Evolutionary conservation across 2,329 filamentous ascomycete genomes (phyloP).

Genomic region (Clonostachys rosea): DNA sequence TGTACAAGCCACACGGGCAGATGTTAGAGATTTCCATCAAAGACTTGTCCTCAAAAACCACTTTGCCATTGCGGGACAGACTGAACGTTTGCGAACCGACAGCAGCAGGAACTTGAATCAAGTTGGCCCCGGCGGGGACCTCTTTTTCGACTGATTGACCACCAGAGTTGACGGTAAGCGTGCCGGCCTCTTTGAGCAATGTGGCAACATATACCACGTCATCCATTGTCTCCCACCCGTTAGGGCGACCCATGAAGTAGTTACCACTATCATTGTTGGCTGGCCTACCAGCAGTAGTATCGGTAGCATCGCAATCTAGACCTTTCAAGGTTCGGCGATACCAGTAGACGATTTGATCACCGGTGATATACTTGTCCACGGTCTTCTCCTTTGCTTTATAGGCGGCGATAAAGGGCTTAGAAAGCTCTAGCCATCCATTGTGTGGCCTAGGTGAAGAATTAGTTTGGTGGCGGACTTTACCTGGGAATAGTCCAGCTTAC

Average conservation of each 20-base stretch:
- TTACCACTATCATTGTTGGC: slow-evolving; percentile 40
- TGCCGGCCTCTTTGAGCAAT: slow-evolving; percentile 37
- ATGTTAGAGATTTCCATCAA: slow-evolving; percentile 41
- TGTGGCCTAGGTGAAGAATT: slow-evolving; percentile 23
- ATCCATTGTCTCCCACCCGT: slow-evolving; percentile 41
- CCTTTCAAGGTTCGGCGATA: slow-evolving; percentile 42
- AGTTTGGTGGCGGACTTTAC: too few relatives aligned
- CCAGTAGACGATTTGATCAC: slow-evolving; percentile 50
- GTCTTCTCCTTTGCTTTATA: slow-evolving; percentile 39
- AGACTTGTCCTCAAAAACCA: slow-evolving; percentile 38
- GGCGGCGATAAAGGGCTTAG: slow-evolving; percentile 46
- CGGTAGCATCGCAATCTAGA: slow-evolving; percentile 44
- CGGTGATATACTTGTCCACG: slow-evolving; percentile 32
- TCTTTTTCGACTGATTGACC: slow-evolving; percentile 32
- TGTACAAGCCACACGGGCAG: slow-evolving; percentile 49
- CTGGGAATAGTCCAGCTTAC: too few relatives aligned
- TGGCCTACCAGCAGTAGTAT: slow-evolving; percentile 35
- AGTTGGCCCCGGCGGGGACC: slow-evolving; percentile 37
- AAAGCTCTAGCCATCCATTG: slow-evolving; percentile 48
- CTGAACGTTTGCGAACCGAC: slow-evolving; percentile 40
- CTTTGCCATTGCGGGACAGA: slow-evolving; percentile 31
- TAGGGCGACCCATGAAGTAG: slow-evolving; percentile 45
- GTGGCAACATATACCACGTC: slow-evolving; percentile 48
- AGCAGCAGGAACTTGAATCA: slow-evolving; percentile 38
- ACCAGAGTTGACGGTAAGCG: slow-evolving; percentile 38